phyloP scores from a whole-genome alignment of 1,139 yeast genomes.

The Sugiyamaella xylanicola region DNA sequence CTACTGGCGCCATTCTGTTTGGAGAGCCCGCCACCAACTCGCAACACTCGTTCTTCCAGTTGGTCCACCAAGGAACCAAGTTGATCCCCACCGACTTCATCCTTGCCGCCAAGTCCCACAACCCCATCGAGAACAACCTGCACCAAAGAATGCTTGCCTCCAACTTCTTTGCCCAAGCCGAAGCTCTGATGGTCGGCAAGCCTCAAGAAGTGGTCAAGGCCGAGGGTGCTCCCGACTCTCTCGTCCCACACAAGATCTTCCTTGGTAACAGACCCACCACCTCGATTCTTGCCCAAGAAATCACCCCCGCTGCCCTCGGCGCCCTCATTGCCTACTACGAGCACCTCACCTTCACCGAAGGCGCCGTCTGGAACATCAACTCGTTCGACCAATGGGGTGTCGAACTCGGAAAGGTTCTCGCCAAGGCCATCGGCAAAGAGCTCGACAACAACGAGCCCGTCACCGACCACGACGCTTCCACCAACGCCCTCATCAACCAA shows the following conservation, averaged over 20 bases:
- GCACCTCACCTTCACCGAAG: conserved; percentile 95
- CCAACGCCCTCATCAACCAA: conserved; percentile 89
- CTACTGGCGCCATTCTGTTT: conserved; percentile 91
- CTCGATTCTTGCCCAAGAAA: conserved; percentile 89
- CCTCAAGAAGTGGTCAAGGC: conserved; percentile 77
- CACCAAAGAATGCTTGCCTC: conserved; percentile 98
- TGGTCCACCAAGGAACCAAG: conserved; percentile 98
- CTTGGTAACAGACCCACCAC: conserved; percentile 99
- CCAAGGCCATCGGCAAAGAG: conserved; percentile 92
- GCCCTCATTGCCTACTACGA: conserved; percentile 96
- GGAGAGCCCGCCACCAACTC: conserved; percentile 99
- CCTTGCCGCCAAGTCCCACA: conserved; percentile 95
- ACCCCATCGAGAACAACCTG: conserved; percentile 90
- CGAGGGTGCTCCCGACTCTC: conserved; percentile 81
- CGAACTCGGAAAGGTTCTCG: conserved; percentile 96
- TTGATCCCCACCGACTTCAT: conserved; percentile 96
- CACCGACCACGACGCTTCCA: conserved; percentile 79
- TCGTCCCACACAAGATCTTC: conserved; percentile 94
- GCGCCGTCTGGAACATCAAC: conserved; percentile 99
- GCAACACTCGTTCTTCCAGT: conserved; percentile 98
- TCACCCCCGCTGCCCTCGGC: conserved; percentile 95
- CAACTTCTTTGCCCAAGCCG: conserved; percentile 97
- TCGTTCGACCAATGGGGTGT: conserved; percentile 99
- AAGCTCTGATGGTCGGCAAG: conserved; percentile 97
- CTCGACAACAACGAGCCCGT: conserved; percentile 64